Percentiles rank a stretch among this genome's conserved stretches.
Evolutionary conservation across 2,329 filamentous ascomycete genomes (phyloP).

Genomic region (Aspergillus terreus): DNA sequence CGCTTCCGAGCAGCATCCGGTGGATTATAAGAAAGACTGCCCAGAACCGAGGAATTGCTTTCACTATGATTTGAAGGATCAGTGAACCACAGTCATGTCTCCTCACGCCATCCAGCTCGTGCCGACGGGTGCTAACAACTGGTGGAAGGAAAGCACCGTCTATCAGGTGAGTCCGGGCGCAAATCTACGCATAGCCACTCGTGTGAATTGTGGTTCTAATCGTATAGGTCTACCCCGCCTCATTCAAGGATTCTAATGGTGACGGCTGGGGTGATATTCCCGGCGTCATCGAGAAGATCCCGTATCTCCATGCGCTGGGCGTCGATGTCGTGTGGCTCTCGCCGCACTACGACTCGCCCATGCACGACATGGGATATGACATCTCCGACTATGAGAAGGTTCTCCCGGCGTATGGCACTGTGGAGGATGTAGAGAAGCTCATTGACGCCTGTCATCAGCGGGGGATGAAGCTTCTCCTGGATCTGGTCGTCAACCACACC

Average conservation of each 20-base stretch:
- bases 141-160: slow-evolving; percentile 36
- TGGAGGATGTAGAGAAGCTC: slow-evolving; percentile 57
- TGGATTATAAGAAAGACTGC: not conserved
- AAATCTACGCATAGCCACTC: not conserved
- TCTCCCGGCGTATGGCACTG: slow-evolving; percentile 58
- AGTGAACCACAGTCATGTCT: slow-evolving; percentile 11
- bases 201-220: not conserved
- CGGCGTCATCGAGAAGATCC: slow-evolving; percentile 60
- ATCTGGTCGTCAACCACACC: slow-evolving; percentile 71
- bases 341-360: slow-evolving; percentile 62
- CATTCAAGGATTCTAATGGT: slow-evolving; percentile 53
- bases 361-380: slow-evolving; percentile 68
- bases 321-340: slow-evolving; percentile 65
- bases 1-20: not conserved
- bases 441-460: slow-evolving; percentile 54
- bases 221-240: slow-evolving; percentile 23
- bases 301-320: slow-evolving; percentile 60
- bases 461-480: slow-evolving; percentile 64
- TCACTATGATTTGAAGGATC: not conserved
- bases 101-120: slow-evolving; percentile 12
- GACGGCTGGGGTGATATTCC: slow-evolving; percentile 62
- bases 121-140: slow-evolving; percentile 22
- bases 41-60: not conserved
- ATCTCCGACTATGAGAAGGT: slow-evolving; percentile 63
- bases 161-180: slow-evolving; percentile 21